Evolutionary conservation across 2,329 filamentous ascomycete species (phyloP).

Genomic region (Botryotinia convoluta): DNA sequence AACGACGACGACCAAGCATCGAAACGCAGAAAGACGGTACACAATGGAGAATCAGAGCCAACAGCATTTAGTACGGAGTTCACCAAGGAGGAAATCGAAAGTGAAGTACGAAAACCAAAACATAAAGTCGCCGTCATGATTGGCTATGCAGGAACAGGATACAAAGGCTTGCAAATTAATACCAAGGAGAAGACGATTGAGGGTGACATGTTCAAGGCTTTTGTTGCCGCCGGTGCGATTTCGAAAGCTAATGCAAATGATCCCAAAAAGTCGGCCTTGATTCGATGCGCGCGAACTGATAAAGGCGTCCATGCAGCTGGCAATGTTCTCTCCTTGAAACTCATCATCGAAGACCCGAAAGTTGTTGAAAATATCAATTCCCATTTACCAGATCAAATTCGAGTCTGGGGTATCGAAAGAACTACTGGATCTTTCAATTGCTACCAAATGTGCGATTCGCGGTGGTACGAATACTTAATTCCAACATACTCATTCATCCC

Average conservation of each 20-base stretch:
- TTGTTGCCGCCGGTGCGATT: slow-evolving; percentile 87
- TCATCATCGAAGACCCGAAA: slow-evolving; percentile 89
- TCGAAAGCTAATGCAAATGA: slow-evolving; percentile 96
- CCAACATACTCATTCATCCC: slow-evolving; percentile 90
- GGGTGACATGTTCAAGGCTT: slow-evolving; percentile 88
- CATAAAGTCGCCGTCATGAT: slow-evolving; percentile 94
- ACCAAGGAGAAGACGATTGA: slow-evolving; percentile 87
- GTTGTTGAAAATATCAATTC: slow-evolving; percentile 90
- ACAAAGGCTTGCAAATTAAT: slow-evolving; percentile 95
- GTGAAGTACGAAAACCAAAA: slow-evolving; percentile 85
- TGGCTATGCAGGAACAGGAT: slow-evolving; percentile 93
- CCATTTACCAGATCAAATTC: slow-evolving; percentile 80
- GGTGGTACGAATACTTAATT: slow-evolving; percentile 97
- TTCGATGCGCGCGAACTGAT: slow-evolving; percentile 92
- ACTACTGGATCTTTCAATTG: slow-evolving; percentile 91
- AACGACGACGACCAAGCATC: slow-evolving; percentile 49
- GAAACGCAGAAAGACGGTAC: slow-evolving; percentile 54
- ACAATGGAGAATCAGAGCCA: slow-evolving; percentile 36
- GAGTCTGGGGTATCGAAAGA: slow-evolving; percentile 89
- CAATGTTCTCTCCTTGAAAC: slow-evolving; percentile 90
- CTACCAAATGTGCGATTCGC: slow-evolving; percentile 90
- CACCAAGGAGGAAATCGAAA: slow-evolving; percentile 78
- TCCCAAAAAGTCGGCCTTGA: slow-evolving; percentile 91
- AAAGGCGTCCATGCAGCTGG: slow-evolving; percentile 97
- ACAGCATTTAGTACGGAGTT: slow-evolving; percentile 46